These are phyloP conservation scores for Leucocoprinus sp. DNA, from an alignment of 768 basidiomycete genomes.

Conservation along the genomic window DNA sequence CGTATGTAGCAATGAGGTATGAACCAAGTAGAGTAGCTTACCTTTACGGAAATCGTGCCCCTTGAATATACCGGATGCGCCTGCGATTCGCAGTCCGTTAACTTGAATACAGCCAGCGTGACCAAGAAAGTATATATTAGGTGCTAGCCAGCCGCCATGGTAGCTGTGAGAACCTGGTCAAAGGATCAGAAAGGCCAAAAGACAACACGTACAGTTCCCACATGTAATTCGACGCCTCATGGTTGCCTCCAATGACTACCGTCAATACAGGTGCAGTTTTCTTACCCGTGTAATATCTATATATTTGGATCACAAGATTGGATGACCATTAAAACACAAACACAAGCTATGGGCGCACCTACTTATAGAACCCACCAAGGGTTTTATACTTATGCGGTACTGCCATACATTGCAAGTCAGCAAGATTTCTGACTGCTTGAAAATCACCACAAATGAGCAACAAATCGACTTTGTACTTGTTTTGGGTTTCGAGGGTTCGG, in stretches of 20 bases:
- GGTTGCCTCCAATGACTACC: slow-evolving; percentile 94
- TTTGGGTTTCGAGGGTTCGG: slow-evolving; percentile 45
- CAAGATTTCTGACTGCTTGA: slow-evolving; percentile 79
- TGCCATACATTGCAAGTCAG: slow-evolving; percentile 85
- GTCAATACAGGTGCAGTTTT: slow-evolving; percentile 81
- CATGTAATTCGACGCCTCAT: slow-evolving; percentile 94
- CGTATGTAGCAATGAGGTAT: neutral
- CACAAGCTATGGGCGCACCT: slow-evolving; percentile 18
- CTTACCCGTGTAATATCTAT: slow-evolving; percentile 82
- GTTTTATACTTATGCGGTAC: slow-evolving; percentile 84
- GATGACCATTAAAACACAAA: neutral
- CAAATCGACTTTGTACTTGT: slow-evolving; percentile 68
- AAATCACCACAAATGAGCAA: slow-evolving; percentile 96
- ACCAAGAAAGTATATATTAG: slow-evolving; percentile 94
- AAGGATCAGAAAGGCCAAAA: neutral
- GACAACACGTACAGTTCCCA: slow-evolving; percentile 74
- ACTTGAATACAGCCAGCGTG: slow-evolving; percentile 84
- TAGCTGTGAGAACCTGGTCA: slow-evolving; percentile 41
- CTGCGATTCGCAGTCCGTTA: slow-evolving; percentile 82
- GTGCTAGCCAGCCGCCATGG: slow-evolving; percentile 95
- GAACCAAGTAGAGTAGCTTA: slow-evolving; percentile 17
- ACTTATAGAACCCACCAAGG: slow-evolving; percentile 82
- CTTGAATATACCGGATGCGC: slow-evolving; percentile 91
- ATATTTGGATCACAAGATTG: slow-evolving; percentile 3
- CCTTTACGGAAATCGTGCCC: slow-evolving; percentile 64